A percentile compares a stretch with the other conserved stretches of the same genome.
phyloP scores from a whole-genome alignment of 1,139 yeast species.

The Nakaseomyces sp. region DNA sequence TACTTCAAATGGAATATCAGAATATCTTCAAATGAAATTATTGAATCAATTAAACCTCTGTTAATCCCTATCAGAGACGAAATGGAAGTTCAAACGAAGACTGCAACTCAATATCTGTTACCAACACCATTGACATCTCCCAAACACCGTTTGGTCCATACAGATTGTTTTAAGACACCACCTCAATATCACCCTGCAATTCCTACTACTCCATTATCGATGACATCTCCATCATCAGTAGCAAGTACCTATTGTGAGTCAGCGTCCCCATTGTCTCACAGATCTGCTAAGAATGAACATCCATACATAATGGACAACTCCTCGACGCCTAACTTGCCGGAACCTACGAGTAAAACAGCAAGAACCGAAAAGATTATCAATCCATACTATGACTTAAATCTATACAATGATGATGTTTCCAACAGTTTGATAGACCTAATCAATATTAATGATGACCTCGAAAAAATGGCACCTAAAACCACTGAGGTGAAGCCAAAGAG shows the following conservation, averaged over 20 bases:
- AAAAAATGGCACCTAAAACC: background rate
- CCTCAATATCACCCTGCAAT: background rate
- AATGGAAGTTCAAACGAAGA: background rate
- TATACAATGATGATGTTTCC: background rate
- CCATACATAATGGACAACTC: background rate
- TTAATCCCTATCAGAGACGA: constrained; percentile 46
- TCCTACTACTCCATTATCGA: background rate
- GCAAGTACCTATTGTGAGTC: constrained; percentile 3
- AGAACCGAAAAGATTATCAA: background rate
- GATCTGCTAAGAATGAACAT: background rate
- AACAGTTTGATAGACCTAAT: background rate
- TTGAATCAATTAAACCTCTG: constrained; percentile 63
- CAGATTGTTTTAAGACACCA: background rate
- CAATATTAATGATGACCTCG: background rate
- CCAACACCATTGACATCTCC: background rate
- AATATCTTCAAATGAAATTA: constrained; percentile 60
- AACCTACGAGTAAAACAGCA: background rate
- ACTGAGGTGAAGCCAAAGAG: background rate
- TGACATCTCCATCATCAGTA: background rate
- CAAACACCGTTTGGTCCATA: background rate
- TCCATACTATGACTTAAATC: background rate
- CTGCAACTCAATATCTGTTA: background rate
- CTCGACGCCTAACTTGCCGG: background rate
- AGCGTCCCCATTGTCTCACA: background rate
- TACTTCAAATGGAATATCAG: constrained; percentile 78